These are phyloP conservation scores for Penicilliopsis zonata DNA, from an alignment of 495 filamentous ascomycete species.

Conservation along the genomic window DNA sequence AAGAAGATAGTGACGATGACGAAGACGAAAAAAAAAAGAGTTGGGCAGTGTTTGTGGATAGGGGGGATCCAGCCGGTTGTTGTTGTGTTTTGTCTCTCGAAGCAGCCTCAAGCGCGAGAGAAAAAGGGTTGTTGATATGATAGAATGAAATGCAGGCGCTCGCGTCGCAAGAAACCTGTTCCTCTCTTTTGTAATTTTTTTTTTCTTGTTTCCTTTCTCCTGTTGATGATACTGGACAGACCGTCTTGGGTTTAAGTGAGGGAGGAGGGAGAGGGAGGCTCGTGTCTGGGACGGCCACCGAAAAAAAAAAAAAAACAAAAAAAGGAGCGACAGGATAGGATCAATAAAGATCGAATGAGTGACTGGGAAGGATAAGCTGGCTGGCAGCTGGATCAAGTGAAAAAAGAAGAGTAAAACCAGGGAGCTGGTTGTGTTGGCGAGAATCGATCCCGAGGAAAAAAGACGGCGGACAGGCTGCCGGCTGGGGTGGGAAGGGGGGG, in stretches of 20 bases:
- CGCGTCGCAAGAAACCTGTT: no score
- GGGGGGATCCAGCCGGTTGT: neutral
- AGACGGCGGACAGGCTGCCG: no score
- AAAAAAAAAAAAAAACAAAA: slow-evolving; percentile 2
- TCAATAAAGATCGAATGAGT: neutral
- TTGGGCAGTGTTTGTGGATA: neutral
- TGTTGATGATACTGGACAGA: no score
- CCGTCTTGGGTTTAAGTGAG: no score
- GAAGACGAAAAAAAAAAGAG: slow-evolving; percentile 8
- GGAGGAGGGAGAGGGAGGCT: no score
- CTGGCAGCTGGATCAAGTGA: slow-evolving; percentile 2
- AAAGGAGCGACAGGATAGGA: slow-evolving; percentile 4
- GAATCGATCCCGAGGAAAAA: no score
- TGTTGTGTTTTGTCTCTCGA: slow-evolving; percentile 22
- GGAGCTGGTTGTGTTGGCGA: no score
- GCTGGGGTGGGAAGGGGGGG: no score
- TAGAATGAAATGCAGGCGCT: slow-evolving; percentile 24
- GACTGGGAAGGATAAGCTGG: neutral
- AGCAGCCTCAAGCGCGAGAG: slow-evolving; percentile 35
- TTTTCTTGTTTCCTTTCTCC: no score
- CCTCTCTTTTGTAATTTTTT: no score
- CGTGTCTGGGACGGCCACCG: neutral
- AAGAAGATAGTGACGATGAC: slow-evolving; percentile 4
- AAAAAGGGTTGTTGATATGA: slow-evolving; percentile 5
- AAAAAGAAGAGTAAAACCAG: no score